Percentiles rank a stretch among this genome's conserved stretches.
These are phyloP conservation scores for Penicillium silybi DNA, from an alignment of 495 filamentous ascomycete species.

Conservation along the genomic window DNA sequence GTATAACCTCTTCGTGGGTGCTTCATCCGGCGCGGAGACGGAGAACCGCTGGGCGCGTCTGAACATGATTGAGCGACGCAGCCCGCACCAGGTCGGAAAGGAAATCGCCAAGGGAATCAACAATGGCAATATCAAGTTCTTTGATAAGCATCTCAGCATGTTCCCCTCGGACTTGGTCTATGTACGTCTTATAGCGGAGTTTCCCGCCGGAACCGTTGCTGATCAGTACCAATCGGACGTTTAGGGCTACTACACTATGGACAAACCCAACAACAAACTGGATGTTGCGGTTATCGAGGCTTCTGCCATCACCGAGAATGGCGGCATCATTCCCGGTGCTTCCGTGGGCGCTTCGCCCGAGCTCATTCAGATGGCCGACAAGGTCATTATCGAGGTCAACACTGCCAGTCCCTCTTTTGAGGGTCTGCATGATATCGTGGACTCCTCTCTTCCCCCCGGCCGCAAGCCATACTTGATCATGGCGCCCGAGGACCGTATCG, in stretches of 20 bases:
- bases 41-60: constrained; percentile 84
- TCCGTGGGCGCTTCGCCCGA: constrained; percentile 84
- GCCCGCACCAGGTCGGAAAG: constrained; percentile 89
- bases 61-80: constrained; percentile 85
- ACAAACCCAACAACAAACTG: constrained; percentile 66
- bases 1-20: constrained; percentile 85
- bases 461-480: constrained; percentile 87
- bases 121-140: constrained; percentile 83
- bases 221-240: constrained; percentile 13
- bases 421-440: constrained; percentile 87
- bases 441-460: constrained; percentile 74
- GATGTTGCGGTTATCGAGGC: constrained; percentile 88
- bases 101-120: constrained; percentile 90
- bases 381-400: constrained; percentile 94
- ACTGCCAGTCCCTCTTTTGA: constrained; percentile 80
- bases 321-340: constrained; percentile 84
- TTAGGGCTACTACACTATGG: constrained; percentile 75
- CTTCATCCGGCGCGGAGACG: constrained; percentile 83
- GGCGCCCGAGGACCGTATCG: constrained; percentile 74
- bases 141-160: constrained; percentile 90
- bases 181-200: constrained; percentile 31
- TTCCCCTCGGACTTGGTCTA: constrained; percentile 86
- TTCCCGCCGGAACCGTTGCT: neutral
- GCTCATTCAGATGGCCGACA: constrained; percentile 83
- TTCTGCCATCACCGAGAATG: constrained; percentile 86